Percentiles rank a stretch among this genome's conserved stretches.
Conservation (phyloP, 345 rosid genomes). For the Anacardium occidentale region DNA sequence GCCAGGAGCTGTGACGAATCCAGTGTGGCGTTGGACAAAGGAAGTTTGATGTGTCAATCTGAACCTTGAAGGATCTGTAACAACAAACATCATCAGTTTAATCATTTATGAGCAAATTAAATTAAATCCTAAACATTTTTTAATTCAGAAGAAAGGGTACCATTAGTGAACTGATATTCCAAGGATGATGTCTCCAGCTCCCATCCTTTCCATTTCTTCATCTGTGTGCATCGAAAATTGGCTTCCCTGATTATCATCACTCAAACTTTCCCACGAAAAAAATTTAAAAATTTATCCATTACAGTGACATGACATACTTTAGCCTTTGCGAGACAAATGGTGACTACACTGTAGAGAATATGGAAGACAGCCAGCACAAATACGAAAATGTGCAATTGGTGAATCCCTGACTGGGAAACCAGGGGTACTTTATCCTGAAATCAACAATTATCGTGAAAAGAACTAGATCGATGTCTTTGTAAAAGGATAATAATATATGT, state of each 20-base stretch:
- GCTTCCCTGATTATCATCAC: no score
- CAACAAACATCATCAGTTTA: not conserved
- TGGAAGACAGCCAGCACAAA: slow-evolving; percentile 47
- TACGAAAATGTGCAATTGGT: slow-evolving; percentile 47
- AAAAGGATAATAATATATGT: no score
- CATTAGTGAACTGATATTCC: slow-evolving; percentile 43
- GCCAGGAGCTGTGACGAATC: slow-evolving; percentile 37
- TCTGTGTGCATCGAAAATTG: slow-evolving; percentile 20
- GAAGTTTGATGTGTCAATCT: slow-evolving; percentile 49
- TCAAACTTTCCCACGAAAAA: no score
- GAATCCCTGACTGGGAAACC: slow-evolving; percentile 40
- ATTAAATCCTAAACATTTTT: no score
- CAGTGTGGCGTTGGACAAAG: slow-evolving; percentile 44
- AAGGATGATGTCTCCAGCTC: slow-evolving; percentile 44
- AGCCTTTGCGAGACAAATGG: slow-evolving; percentile 40
- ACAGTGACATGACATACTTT: slow-evolving; percentile 24
- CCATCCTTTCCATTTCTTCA: slow-evolving; percentile 48
- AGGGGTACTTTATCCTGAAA: slow-evolving; percentile 36
- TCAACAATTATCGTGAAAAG: no score
- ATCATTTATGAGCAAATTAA: not conserved
- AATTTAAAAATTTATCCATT: not conserved
- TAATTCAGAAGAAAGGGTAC: slow-evolving; percentile 13
- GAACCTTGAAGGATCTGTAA: slow-evolving; percentile 45
- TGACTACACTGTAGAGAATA: slow-evolving; percentile 37
- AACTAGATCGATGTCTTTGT: no score